Conservation (phyloP, 371 early-diverging fungal species). For the Nosema granulosis region DNA sequence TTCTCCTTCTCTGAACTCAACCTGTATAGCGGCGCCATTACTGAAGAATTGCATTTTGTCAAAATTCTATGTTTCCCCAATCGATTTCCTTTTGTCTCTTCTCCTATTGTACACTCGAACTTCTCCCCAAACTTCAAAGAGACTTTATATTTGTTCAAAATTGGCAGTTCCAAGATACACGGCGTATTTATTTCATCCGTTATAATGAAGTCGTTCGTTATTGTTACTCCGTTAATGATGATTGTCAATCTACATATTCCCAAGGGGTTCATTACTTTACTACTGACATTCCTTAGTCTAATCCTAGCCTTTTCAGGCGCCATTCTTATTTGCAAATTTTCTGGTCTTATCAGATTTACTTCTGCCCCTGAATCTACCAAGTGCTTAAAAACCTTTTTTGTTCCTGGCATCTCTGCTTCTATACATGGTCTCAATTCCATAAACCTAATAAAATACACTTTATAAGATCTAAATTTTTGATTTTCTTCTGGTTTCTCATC, state of each 20-base stretch:
- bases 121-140: background rate
- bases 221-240: background rate
- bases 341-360: conserved; percentile 12
- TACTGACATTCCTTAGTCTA: background rate
- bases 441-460: background rate
- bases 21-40: background rate
- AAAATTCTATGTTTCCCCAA: background rate
- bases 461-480: background rate
- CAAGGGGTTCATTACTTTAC: background rate
- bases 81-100: background rate
- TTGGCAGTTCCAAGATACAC: background rate
- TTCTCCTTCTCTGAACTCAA: background rate
- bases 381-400: background rate
- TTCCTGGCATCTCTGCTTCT: background rate
- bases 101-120: background rate
- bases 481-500: background rate
- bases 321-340: background rate
- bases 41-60: background rate
- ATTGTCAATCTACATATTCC: background rate
- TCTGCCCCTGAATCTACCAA: conserved; percentile 7
- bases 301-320: no score
- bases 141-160: conserved; percentile 4
- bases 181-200: background rate
- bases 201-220: background rate
- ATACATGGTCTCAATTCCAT: background rate